A percentile compares a stretch with the other conserved stretches of the same genome.
Evolutionary conservation across 805 yeast species (phyloP).

Genomic region (Candida anglica): DNA sequence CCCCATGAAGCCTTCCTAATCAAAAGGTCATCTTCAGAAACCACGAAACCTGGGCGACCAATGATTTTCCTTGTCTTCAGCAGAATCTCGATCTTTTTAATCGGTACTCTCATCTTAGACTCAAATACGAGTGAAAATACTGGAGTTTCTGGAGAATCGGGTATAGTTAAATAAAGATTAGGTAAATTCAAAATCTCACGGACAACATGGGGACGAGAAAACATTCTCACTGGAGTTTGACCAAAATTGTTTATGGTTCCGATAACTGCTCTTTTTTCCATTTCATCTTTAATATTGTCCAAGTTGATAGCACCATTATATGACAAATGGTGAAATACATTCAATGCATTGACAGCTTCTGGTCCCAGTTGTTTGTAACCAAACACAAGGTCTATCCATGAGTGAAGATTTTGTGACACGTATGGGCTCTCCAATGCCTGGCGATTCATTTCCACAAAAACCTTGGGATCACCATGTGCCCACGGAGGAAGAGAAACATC

Average conservation of each 20-base stretch:
- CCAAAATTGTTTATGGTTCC: constrained; percentile 91
- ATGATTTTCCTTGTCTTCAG: constrained; percentile 17
- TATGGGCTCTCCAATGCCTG: constrained; percentile 81
- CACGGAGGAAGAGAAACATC: constrained; percentile 77
- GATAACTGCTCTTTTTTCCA: constrained; percentile 70
- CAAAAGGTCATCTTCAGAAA: constrained; percentile 32
- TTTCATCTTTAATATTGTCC: constrained; percentile 67
- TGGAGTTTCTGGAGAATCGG: constrained; percentile 15
- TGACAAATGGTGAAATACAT: constrained; percentile 81
- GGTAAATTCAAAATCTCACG: constrained; percentile 39
- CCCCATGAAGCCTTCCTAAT: constrained; percentile 25
- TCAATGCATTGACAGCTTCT: constrained; percentile 60
- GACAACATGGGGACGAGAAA: constrained; percentile 61
- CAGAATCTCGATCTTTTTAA: constrained; percentile 44
- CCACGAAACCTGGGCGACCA: constrained; percentile 41
- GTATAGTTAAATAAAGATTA: constrained; percentile 27
- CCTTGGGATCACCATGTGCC: constrained; percentile 74
- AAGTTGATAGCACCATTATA: constrained; percentile 81
- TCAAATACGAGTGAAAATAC: constrained; percentile 30
- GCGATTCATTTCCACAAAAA: constrained; percentile 70
- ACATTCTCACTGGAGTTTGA: constrained; percentile 78
- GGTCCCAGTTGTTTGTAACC: constrained; percentile 77
- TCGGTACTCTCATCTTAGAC: constrained; percentile 36
- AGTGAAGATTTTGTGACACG: constrained; percentile 70
- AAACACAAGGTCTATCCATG: constrained; percentile 84